A percentile compares a stretch with the other conserved stretches of the same genome.
These are phyloP conservation scores for Lignosus rhinocerotis DNA, from an alignment of 1,284 basidiomycete genomes.

Conservation along the genomic window DNA sequence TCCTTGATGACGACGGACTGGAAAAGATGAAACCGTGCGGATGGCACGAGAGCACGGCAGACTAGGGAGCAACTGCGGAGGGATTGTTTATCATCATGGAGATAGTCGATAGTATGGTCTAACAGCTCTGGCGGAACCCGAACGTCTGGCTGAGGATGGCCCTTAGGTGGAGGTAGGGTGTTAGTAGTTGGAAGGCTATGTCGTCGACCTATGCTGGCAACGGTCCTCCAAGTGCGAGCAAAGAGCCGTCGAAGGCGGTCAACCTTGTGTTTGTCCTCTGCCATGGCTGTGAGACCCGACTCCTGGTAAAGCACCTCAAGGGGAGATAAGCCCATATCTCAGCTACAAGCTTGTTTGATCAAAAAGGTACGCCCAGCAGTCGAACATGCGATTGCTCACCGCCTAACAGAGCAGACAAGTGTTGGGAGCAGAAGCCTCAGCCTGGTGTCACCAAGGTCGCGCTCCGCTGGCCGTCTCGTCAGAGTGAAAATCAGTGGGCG, in stretches of 20 bases:
- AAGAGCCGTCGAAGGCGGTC: background rate
- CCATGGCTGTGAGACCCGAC: background rate
- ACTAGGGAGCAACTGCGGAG: constrained; percentile 25
- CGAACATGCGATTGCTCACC: too few relatives aligned
- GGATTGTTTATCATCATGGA: constrained; percentile 24
- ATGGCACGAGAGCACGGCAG: constrained; percentile 9
- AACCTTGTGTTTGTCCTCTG: background rate
- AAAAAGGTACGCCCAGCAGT: too few relatives aligned
- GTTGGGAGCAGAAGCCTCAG: too few relatives aligned
- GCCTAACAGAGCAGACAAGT: too few relatives aligned
- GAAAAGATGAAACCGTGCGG: constrained; percentile 17
- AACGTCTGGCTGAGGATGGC: background rate
- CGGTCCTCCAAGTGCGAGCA: constrained; percentile 1
- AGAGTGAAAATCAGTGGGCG: too few relatives aligned
- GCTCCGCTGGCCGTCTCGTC: too few relatives aligned
- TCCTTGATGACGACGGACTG: constrained; percentile 6
- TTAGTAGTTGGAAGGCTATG: background rate
- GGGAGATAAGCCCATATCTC: too few relatives aligned
- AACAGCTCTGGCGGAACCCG: constrained; percentile 27
- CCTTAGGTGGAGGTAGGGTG: background rate
- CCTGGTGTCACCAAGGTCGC: too few relatives aligned
- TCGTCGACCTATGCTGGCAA: background rate
- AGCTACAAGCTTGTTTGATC: too few relatives aligned
- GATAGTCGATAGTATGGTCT: constrained; percentile 30
- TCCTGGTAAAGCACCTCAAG: too few relatives aligned